phyloP scores from a whole-genome alignment of 225 moss, liverwort and hornwort species.

The Marchantia paleacea region DNA sequence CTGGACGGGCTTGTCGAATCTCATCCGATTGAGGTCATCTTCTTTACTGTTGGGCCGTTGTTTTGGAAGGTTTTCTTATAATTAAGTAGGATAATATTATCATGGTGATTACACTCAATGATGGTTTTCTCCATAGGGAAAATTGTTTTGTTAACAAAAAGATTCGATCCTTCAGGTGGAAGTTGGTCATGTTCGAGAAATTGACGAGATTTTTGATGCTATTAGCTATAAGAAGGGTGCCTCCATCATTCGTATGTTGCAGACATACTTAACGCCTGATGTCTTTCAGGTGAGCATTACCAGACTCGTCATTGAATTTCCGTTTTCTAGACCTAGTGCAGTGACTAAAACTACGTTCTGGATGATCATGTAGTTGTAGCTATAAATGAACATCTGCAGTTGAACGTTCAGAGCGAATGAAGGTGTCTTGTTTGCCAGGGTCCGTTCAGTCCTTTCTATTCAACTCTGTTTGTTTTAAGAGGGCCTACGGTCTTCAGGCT shows the following conservation, averaged over 20 bases:
- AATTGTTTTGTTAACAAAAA: neutral
- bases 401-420: neutral
- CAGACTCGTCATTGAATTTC: neutral
- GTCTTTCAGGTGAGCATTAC: constrained; percentile 56
- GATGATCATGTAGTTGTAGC: neutral
- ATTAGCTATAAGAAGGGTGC: constrained; percentile 83
- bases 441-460: neutral
- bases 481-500: no score
- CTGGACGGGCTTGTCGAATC: constrained; percentile 72
- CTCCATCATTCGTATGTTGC: constrained; percentile 72
- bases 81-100: no score
- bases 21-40: constrained; percentile 69
- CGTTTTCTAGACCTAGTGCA: neutral
- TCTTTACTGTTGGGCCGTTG: neutral
- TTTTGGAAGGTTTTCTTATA: neutral
- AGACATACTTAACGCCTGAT: constrained; percentile 68
- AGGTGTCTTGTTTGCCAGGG: neutral
- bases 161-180: constrained; percentile 43
- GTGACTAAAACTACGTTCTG: neutral
- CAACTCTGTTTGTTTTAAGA: no score
- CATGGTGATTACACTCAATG: no score
- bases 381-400: neutral
- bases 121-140: no score
- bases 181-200: constrained; percentile 77
- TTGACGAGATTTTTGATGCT: constrained; percentile 77